These are phyloP conservation scores for Papiliotrema laurentii DNA, from an alignment of 1,284 basidiomycete species.

Conservation along the genomic window DNA sequence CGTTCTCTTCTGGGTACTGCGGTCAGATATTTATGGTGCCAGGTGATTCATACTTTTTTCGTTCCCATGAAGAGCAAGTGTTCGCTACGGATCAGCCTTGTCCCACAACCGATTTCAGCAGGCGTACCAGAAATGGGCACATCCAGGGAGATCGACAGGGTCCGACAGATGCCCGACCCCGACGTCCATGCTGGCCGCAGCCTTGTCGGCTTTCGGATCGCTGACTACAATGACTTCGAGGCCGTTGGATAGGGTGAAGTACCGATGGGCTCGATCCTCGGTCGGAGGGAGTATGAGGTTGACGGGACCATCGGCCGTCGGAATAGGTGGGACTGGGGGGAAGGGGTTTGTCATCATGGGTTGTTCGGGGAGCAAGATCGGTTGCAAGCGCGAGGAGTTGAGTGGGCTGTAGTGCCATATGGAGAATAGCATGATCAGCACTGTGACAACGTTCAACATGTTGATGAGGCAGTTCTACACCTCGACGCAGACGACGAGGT, in stretches of 20 bases:
- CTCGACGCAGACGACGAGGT: constrained; percentile 6
- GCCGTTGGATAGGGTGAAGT: constrained; percentile 82
- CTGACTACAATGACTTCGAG: constrained; percentile 81
- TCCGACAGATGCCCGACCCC: constrained; percentile 92
- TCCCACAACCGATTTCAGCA: neutral
- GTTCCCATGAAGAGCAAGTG: constrained; percentile 84
- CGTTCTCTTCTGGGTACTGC: constrained; percentile 85
- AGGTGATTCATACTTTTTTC: constrained; percentile 37
- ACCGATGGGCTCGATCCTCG: constrained; percentile 68
- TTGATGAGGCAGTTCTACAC: neutral
- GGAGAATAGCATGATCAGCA: no score
- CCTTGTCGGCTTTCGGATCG: constrained; percentile 86
- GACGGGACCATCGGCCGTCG: constrained; percentile 46
- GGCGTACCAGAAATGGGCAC: constrained; percentile 47
- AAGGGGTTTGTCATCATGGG: constrained; percentile 18
- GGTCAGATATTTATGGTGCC: constrained; percentile 34
- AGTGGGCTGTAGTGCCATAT: no score
- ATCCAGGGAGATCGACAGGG: constrained; percentile 62
- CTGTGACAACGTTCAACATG: neutral
- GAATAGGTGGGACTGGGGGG: constrained; percentile 32
- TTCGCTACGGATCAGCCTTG: constrained; percentile 80
- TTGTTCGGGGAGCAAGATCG: constrained; percentile 1
- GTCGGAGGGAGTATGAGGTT: constrained; percentile 60
- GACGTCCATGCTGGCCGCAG: constrained; percentile 91
- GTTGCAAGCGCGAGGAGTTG: no score